phyloP scores from a whole-genome alignment of 2,329 filamentous ascomycete species.

The Cryoendolithus antarcticus region DNA sequence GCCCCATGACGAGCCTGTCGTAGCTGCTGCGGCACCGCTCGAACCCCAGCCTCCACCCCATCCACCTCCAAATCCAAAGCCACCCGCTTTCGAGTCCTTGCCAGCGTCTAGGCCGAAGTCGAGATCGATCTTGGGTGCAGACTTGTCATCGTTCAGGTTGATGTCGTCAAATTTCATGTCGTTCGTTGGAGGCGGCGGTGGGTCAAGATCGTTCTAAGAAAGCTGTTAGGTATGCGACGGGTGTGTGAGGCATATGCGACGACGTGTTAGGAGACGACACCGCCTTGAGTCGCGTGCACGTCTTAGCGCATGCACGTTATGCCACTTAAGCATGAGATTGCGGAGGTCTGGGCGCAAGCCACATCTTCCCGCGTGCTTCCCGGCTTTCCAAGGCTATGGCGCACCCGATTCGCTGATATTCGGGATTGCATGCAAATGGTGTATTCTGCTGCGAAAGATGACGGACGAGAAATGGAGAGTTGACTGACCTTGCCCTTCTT shows the following conservation, averaged over 20 bases:
- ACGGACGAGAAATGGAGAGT: constrained; percentile 6
- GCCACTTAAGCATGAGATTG: constrained; percentile 18
- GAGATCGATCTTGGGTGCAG: constrained; percentile 35
- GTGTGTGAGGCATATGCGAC: background rate
- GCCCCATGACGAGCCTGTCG: constrained; percentile 21
- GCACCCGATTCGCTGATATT: constrained; percentile 8
- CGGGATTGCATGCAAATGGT: constrained; percentile 3
- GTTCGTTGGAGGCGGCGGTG: constrained; percentile 12
- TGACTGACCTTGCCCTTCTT: constrained; percentile 25
- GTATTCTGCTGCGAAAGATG: constrained; percentile 1
- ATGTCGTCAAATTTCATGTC: constrained; percentile 36
- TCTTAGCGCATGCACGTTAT: constrained; percentile 13
- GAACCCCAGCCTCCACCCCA: constrained; percentile 24
- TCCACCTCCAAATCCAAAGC: constrained; percentile 21
- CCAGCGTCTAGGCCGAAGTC: constrained; percentile 26
- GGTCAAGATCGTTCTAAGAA: constrained; percentile 16
- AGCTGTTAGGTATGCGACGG: constrained; percentile 1
- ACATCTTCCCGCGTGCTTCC: constrained; percentile 8
- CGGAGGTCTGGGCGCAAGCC: constrained; percentile 17
- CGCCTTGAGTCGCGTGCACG: constrained; percentile 4
- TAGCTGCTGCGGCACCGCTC: constrained; percentile 7
- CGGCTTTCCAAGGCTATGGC: constrained; percentile 4
- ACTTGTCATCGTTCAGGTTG: constrained; percentile 31
- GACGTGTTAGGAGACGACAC: constrained; percentile 8
- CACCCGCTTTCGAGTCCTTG: constrained; percentile 17